A percentile compares a stretch with the other conserved stretches of the same genome.
These are phyloP conservation scores for Nakaseomyces sp. DNA, from an alignment of 1,139 yeast species.

Conservation along the genomic window DNA sequence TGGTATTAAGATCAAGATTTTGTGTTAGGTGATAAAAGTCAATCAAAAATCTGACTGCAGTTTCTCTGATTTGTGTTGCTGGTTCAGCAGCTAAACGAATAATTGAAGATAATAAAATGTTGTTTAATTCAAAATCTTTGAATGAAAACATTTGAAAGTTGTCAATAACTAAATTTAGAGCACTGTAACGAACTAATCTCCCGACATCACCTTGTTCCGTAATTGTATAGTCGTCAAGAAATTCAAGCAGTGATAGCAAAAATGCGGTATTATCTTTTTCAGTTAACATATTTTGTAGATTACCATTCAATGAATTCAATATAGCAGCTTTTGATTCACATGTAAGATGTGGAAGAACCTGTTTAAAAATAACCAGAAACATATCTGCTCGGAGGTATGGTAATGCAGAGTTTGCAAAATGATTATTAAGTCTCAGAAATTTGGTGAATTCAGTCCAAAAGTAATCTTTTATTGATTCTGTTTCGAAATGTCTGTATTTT, in stretches of 20 bases:
- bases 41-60: constrained; percentile 11
- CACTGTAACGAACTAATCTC: constrained; percentile 51
- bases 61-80: constrained; percentile 35
- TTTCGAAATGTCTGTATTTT: constrained; percentile 1
- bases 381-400: constrained; percentile 13
- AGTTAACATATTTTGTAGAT: constrained; percentile 5
- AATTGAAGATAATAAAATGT: constrained; percentile 28
- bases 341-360: constrained; percentile 11
- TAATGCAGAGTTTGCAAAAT: constrained; percentile 17
- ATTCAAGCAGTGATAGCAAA: constrained; percentile 17
- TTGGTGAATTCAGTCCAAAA: constrained; percentile 20
- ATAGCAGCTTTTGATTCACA: constrained; percentile 20
- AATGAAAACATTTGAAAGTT: constrained; percentile 24
- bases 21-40: neutral
- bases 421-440: constrained; percentile 16
- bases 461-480: neutral
- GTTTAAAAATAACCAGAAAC: constrained; percentile 12
- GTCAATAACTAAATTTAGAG: constrained; percentile 36
- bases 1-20: neutral
- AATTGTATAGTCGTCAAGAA: constrained; percentile 55
- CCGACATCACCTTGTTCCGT: constrained; percentile 78
- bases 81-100: constrained; percentile 50
- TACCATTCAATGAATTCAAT: constrained; percentile 14
- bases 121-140: neutral
- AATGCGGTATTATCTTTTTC: constrained; percentile 5